These are phyloP conservation scores for Plasmodium chabaudi DNA, from an alignment of 169 alveolate genomes.

Conservation along the genomic window DNA sequence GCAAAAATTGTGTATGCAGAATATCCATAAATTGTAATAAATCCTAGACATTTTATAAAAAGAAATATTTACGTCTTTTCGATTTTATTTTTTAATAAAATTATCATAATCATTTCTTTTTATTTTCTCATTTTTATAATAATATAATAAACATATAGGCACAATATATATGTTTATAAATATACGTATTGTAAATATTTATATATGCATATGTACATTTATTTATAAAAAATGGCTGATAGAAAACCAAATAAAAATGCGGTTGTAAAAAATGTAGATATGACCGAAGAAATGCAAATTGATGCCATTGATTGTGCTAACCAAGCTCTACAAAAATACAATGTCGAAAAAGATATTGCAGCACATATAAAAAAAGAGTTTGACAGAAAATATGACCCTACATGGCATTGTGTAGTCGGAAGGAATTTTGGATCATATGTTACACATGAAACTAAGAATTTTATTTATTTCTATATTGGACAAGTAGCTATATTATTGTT, in stretches of 20 bases:
- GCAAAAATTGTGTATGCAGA: too few relatives aligned
- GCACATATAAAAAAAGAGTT: slow-evolving; percentile 99
- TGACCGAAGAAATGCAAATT: slow-evolving; percentile 99
- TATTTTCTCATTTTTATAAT: not conserved
- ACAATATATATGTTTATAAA: too few relatives aligned
- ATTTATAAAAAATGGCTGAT: slow-evolving; percentile 51
- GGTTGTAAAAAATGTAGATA: slow-evolving; percentile 97
- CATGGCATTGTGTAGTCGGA: slow-evolving; percentile 99
- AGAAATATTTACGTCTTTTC: too few relatives aligned
- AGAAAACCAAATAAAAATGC: slow-evolving; percentile 88
- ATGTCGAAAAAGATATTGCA: slow-evolving; percentile 97
- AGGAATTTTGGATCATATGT: slow-evolving; percentile 99
- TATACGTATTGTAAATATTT: too few relatives aligned
- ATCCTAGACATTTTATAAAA: too few relatives aligned
- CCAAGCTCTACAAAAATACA: slow-evolving; percentile 97
- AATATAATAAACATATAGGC: too few relatives aligned
- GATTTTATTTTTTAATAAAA: too few relatives aligned
- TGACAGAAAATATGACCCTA: slow-evolving; percentile 97
- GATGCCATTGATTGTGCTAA: slow-evolving; percentile 99
- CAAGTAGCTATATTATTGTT: slow-evolving; percentile 98
- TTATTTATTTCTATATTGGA: slow-evolving; percentile 99
- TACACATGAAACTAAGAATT: slow-evolving; percentile 99
- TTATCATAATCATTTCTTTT: not conserved
- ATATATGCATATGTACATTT: too few relatives aligned
- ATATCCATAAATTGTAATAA: too few relatives aligned